Percentiles rank a stretch among this genome's conserved stretches.
phyloP scores from a whole-genome alignment of 1,284 basidiomycete species.

The Hortiboletus rubellus region DNA sequence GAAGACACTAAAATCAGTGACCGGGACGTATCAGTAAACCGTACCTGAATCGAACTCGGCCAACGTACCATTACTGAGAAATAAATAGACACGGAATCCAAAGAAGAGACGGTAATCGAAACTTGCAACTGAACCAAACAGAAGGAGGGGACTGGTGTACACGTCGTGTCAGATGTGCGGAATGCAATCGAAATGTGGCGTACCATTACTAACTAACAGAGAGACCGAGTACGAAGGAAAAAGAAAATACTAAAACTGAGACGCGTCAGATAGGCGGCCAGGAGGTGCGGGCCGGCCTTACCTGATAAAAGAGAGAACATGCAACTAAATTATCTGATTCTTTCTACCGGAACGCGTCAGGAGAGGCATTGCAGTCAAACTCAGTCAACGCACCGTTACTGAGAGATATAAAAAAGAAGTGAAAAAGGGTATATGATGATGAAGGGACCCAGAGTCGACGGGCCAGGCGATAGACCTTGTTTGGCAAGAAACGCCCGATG shows the following conservation, averaged over 20 bases:
- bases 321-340: too few relatives aligned
- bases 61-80: too few relatives aligned
- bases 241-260: too few relatives aligned
- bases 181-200: neutral
- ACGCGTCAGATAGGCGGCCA: too few relatives aligned
- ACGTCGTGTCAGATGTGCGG: neutral
- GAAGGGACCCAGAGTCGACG: neutral
- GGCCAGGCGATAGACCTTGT: neutral
- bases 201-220: neutral
- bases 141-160: neutral
- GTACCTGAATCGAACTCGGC: too few relatives aligned
- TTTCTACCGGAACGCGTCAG: neutral
- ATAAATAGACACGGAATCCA: neutral
- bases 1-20: too few relatives aligned
- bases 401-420: neutral
- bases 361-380: neutral
- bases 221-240: too few relatives aligned
- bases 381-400: neutral
- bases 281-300: too few relatives aligned
- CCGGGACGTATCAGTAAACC: too few relatives aligned
- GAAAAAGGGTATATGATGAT: constrained; percentile 10
- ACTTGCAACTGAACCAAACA: neutral
- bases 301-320: too few relatives aligned
- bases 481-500: neutral
- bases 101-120: neutral